Evolutionary conservation across 2,329 filamentous ascomycete genomes (phyloP), one percentile per base, ranked within the genome.

Genomic region (Colletotrichum siamense): DNA sequence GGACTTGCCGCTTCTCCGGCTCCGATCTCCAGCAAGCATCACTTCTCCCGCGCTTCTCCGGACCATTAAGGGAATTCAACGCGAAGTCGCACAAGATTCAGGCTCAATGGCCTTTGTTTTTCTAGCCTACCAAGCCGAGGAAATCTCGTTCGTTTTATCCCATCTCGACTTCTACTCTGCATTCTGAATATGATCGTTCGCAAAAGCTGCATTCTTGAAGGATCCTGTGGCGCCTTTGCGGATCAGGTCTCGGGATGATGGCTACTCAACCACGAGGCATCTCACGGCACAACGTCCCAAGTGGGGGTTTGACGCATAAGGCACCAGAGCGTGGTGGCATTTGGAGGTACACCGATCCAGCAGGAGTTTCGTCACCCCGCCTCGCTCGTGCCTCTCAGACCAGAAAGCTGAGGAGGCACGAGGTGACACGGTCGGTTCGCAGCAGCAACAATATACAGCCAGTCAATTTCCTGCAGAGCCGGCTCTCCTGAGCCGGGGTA

Each of bases 231-330:
- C 44, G 44, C 28, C 22, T 32, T 36, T 44, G 32, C 34, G 32
- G 36, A 64, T 30, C 49, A 68, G 39, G 28, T 59, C 32, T 69
- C 59, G 32, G 30, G 18, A 57, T 49, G 34, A 22, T 64, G 55
- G 55, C 69, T n/a, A 62, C n/a, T 68, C 69, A 44, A 68, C 73
- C 73, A 75, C 73, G 73, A 75, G 73, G 73, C 73, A 64, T 49
- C 61, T 36, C n/a, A 36, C 26, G 28, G 22, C 57, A 75, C 69
- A 49, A 68, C 39, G 26, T 68, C 18, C 52, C 69, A 73, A 68
- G 63, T 68, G 57, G 63, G 28, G n/a, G 39, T 39, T 18, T 13
- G 24, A 36, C 39, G 49, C 28, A 55, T 39, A 39, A 22, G 44
- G n/a, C 44, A 49, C 44, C 30, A 69, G 39, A 34, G 22, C 15